These are phyloP conservation scores for Glycine tomentella DNA, from an alignment of 306 rosid genomes.

Conservation along the genomic window DNA sequence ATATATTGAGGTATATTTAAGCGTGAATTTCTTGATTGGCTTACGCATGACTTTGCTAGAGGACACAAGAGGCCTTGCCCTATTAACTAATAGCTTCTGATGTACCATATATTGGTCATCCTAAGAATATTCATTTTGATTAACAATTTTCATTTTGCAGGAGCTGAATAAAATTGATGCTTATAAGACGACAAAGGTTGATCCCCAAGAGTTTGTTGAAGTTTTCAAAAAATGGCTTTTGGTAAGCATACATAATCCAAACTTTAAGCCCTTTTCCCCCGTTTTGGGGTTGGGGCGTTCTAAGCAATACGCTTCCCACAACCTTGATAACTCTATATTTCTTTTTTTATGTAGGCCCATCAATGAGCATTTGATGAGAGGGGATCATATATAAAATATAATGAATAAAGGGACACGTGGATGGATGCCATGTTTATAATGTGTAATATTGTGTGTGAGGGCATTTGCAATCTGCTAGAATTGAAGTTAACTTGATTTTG, in stretches of 20 bases:
- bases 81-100: too few species aligned
- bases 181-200: slow-evolving; percentile 58
- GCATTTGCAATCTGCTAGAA: too few species aligned
- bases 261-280: neutral
- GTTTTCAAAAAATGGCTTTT: slow-evolving; percentile 51
- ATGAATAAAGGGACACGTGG: neutral
- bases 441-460: too few species aligned
- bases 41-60: neutral
- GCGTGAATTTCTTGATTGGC: too few species aligned
- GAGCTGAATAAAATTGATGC: slow-evolving; percentile 67
- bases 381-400: neutral
- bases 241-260: slow-evolving; percentile 45
- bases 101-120: neutral
- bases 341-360: slow-evolving; percentile 44
- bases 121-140: neutral
- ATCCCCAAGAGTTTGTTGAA: slow-evolving; percentile 53
- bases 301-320: neutral
- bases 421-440: too few species aligned
- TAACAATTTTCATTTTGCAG: slow-evolving; percentile 39
- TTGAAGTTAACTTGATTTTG: too few species aligned
- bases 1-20: slow-evolving; percentile 63
- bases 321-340: neutral
- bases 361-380: slow-evolving; percentile 42
- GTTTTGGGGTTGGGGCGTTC: neutral
- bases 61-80: neutral